These are phyloP conservation scores for Gloeophyllum trabeum DNA, from an alignment of 768 basidiomycete genomes.

Conservation along the genomic window DNA sequence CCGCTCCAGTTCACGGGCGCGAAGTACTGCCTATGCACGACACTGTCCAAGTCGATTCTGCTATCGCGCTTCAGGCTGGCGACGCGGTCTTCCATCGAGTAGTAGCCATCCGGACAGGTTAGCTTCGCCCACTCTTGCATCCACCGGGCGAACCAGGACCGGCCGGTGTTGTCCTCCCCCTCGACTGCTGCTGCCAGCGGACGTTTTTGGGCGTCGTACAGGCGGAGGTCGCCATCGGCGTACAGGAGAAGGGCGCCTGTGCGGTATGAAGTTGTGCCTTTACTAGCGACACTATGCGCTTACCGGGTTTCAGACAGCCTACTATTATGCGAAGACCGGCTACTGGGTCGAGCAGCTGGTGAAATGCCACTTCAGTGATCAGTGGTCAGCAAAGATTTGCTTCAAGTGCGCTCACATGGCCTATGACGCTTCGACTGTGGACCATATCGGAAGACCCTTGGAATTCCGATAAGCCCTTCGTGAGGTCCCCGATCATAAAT, in stretches of 20 bases:
- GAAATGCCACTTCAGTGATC: too few relatives aligned
- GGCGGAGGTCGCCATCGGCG: slow-evolving; percentile 13
- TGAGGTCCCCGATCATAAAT: slow-evolving; percentile 14
- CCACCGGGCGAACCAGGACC: slow-evolving; percentile 15
- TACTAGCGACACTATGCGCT: too few relatives aligned
- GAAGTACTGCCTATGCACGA: slow-evolving; percentile 7
- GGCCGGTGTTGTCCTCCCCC: slow-evolving; percentile 4
- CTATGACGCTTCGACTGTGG: slow-evolving; percentile 17
- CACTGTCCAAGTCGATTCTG: slow-evolving; percentile 1
- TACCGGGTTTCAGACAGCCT: slow-evolving; percentile 16
- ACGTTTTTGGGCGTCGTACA: slow-evolving; percentile 9
- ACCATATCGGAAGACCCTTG: slow-evolving; percentile 13
- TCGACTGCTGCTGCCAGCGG: slow-evolving; percentile 4
- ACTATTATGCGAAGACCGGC: too few relatives aligned
- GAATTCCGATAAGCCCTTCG: slow-evolving; percentile 11
- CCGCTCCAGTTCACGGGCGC: slow-evolving; percentile 13
- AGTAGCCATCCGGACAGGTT: slow-evolving; percentile 10
- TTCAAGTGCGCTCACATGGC: slow-evolving; percentile 17
- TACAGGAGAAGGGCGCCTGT: slow-evolving; percentile 15
- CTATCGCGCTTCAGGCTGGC: slow-evolving; percentile 1
- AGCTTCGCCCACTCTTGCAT: slow-evolving; percentile 9
- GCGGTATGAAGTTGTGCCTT: too few relatives aligned
- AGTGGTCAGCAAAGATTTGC: too few relatives aligned
- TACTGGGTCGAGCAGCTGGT: too few relatives aligned
- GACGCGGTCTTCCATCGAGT: slow-evolving; percentile 9